phyloP scores from a whole-genome alignment of 805 yeast species.

The Priceomyces castillae region DNA sequence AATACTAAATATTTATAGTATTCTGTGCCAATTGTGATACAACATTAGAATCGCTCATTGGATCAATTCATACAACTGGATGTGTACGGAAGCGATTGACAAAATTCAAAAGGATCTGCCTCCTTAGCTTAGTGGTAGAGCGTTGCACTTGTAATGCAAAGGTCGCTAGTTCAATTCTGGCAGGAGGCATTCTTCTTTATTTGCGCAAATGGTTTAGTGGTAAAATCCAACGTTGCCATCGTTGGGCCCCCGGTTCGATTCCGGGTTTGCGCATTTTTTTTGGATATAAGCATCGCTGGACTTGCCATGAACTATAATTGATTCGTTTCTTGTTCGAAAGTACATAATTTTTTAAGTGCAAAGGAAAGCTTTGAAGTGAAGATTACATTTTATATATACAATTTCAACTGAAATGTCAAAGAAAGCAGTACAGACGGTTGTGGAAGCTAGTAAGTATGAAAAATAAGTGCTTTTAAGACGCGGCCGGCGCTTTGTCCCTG shows the following conservation, averaged over 20 bases:
- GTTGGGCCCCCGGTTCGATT: slow-evolving; percentile 15
- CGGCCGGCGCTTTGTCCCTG: slow-evolving; percentile 10
- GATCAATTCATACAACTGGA: too few relatives aligned
- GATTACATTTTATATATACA: not conserved
- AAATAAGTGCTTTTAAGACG: not conserved
- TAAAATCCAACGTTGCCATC: slow-evolving; percentile 15
- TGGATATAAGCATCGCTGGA: too few relatives aligned
- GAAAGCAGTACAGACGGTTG: slow-evolving; percentile 41
- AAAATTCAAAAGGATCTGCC: slow-evolving; percentile 44
- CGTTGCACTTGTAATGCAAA: slow-evolving; percentile 99
- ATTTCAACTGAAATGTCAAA: slow-evolving; percentile 34
- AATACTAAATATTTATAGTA: too few relatives aligned
- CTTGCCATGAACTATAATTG: too few relatives aligned
- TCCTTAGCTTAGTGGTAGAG: slow-evolving; percentile 99
- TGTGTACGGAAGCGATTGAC: not conserved
- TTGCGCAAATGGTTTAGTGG: slow-evolving; percentile 13
- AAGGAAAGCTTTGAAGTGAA: not conserved
- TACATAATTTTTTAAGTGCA: not conserved
- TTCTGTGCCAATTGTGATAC: too few relatives aligned
- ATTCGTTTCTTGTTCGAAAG: not conserved
- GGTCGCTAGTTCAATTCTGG: slow-evolving; percentile 95
- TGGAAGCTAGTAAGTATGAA: slow-evolving; percentile 37
- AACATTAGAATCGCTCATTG: too few relatives aligned
- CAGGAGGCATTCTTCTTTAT: slow-evolving; percentile 64
- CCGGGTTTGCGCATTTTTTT: slow-evolving; percentile 13